Percentiles rank a stretch among this genome's conserved stretches.
Evolutionary conservation across 2,329 filamentous ascomycete genomes (phyloP).

Genomic region (Diaporthe vexans): DNA sequence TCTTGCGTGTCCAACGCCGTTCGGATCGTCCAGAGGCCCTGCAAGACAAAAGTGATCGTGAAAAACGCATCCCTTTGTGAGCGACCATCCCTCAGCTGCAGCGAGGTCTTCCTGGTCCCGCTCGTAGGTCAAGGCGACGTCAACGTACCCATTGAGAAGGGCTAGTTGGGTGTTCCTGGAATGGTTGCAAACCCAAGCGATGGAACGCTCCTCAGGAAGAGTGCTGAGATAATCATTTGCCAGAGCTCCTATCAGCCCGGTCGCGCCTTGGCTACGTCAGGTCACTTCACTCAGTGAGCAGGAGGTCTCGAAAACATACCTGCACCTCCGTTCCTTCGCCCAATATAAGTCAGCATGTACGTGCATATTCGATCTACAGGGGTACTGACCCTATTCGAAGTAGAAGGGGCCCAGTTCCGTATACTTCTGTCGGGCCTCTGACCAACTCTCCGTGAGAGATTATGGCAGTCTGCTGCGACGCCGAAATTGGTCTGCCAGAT

Average conservation of each 20-base stretch:
- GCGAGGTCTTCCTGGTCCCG: slow-evolving; percentile 38
- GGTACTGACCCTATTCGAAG: slow-evolving; percentile 30
- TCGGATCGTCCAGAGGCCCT: slow-evolving; percentile 33
- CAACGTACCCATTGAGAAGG: slow-evolving; percentile 36
- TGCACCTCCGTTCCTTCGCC: slow-evolving; percentile 25
- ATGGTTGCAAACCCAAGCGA: slow-evolving; percentile 39
- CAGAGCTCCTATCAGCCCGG: slow-evolving; percentile 33
- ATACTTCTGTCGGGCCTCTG: slow-evolving; percentile 14
- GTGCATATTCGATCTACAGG: not conserved
- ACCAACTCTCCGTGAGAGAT: slow-evolving; percentile 30
- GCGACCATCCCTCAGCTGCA: slow-evolving; percentile 39
- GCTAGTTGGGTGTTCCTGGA: slow-evolving; percentile 40
- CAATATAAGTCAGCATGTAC: not conserved
- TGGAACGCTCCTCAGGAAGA: slow-evolving; percentile 27
- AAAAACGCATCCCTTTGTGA: slow-evolving; percentile 35
- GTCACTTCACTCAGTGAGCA: not conserved
- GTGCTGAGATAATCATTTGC: slow-evolving; percentile 38
- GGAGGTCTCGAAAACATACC: not conserved
- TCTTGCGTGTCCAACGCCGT: not conserved
- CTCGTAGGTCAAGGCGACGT: slow-evolving; percentile 40
- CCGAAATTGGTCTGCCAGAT: not conserved
- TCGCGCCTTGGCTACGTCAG: slow-evolving; percentile 24
- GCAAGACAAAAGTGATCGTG: slow-evolving; percentile 41
- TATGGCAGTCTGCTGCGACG: slow-evolving; percentile 9
- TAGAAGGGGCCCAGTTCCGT: slow-evolving; percentile 26